phyloP scores from a whole-genome alignment of 2,329 filamentous ascomycete species.

The Daldinia sp. region DNA sequence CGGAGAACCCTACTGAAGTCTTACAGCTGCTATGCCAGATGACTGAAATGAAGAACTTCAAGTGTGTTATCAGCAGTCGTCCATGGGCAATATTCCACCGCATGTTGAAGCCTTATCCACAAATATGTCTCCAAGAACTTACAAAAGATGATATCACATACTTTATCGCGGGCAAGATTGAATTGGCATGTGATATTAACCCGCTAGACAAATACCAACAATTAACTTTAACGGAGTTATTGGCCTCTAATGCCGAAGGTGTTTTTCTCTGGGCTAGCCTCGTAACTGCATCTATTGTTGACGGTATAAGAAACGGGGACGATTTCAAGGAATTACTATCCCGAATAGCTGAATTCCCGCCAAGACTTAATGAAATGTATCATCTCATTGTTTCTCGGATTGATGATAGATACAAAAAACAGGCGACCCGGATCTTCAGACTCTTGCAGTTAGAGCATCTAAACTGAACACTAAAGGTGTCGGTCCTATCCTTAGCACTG shows the following conservation, averaged over 20 bases:
- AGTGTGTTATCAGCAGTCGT: neutral
- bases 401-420: neutral
- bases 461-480: neutral
- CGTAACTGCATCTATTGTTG: neutral
- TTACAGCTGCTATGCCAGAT: neutral
- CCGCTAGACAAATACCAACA: too few relatives aligned
- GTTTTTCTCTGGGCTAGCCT: neutral
- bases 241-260: neutral
- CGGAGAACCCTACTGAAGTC: neutral
- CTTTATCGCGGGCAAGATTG: neutral
- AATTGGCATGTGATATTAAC: too few relatives aligned
- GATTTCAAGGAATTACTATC: neutral
- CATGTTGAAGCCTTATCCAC: neutral
- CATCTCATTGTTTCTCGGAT: neutral
- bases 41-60: neutral
- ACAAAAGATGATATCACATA: neutral
- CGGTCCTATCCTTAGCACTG: neutral
- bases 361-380: neutral
- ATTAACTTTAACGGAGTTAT: too few relatives aligned
- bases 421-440: neutral
- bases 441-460: neutral
- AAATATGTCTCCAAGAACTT: neutral
- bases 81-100: neutral
- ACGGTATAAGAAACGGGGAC: neutral
- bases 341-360: neutral